Base-by-base conservation (phyloP, 768 basidiomycete genomes). In the Boletus reticulatus region DNA sequence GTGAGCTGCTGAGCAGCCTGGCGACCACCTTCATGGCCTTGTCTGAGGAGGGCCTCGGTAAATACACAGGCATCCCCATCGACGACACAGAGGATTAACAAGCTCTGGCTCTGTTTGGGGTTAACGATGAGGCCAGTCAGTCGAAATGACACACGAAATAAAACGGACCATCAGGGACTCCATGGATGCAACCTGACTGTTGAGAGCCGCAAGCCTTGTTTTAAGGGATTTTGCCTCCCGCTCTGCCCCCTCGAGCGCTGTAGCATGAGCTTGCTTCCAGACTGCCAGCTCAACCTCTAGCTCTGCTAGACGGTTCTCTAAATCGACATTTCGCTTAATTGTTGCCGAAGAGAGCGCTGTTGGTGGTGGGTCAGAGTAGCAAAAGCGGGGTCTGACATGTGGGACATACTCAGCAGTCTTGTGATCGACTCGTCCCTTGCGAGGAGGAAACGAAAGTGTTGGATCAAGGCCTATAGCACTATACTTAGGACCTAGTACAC, bases 1-100 rank as follows among this genome's bases (percentile, higher is more conserved):
- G 87, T 89, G 53, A 90, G 73, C 49, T 78, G 77, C 62, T 87
- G 83, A 29, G 86, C 84, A 43, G 79, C 76, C 53, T 79, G 77
- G 17, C 74, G 72, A 29, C 89, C 89, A 11, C 89, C 89, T 50
- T 80, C 76, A 45, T 82, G 80, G 8, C 88, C 89, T 68, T 85
- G 83, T 31, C 65, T 67, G 39, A 92, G 72, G 55, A 87, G 76
- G 19, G 81, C 73, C 46, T 76, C 78, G 52, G 76, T 75, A 74
- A 92, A 91, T 61, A 89, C 72, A 59, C 83, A 82, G 46, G 82
- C 80, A 67, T 89, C 84, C 38, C 87, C 89, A 62, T 91, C 86
- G 63, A 92, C 78, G 59, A 87, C 80, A 64, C 88, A 88, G 60
- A 89, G 78, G 56, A 91, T 84, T 62, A 90, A 79, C 42, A 87